Base-by-base conservation (phyloP, 257 asterid genomes). In the Lantana camara region DNA sequence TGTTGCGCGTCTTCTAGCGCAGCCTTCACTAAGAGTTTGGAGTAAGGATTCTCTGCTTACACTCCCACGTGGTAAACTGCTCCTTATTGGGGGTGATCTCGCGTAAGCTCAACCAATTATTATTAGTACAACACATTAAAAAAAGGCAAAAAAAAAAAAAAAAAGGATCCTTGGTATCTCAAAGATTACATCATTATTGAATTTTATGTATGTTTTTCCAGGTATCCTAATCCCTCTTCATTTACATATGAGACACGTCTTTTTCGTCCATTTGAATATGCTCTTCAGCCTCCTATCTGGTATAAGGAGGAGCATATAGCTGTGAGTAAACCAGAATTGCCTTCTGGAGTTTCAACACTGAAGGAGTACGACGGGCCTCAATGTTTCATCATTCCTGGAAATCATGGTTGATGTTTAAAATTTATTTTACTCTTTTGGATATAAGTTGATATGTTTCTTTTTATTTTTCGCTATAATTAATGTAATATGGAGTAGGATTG, bases 81-180 rank as follows among this genome's bases (percentile, higher is more conserved):
- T 85, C 22, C 86, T 85, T 55, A 80, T 85, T 38, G 93, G 93
- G 70, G 93, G 93, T 69, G 93, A 85, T 77, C 93, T 85, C 60
- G 89, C 93, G 93, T 85, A 85, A 73, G 87, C 68, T 75, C 82
- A 58, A 57, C 20, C 49, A 27, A 27, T 10, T 35, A 2, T 35
- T 35, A 35, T 7, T 30, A n/a, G n/a, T n/a, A 5, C 32, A 27
- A 27, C 5, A 2, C 32, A 27, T 27, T 2, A 27, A 27, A 27
- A 27, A 2, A 27, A 27, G 5, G 5, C 32, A 2, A 27, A 27
- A 27, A 27, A 27, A 27, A 27, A 5, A 27, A 27, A n/a, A n/a
- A n/a, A n/a, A n/a, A n/a, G n/a, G n/a, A n/a, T n/a, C n/a, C n/a
- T n/a, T n/a, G n/a, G n/a, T n/a, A n/a, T n/a, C n/a, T 27, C 32